These are phyloP conservation scores for Brassica juncea DNA, from an alignment of 345 rosid genomes.

Conservation along the genomic window DNA sequence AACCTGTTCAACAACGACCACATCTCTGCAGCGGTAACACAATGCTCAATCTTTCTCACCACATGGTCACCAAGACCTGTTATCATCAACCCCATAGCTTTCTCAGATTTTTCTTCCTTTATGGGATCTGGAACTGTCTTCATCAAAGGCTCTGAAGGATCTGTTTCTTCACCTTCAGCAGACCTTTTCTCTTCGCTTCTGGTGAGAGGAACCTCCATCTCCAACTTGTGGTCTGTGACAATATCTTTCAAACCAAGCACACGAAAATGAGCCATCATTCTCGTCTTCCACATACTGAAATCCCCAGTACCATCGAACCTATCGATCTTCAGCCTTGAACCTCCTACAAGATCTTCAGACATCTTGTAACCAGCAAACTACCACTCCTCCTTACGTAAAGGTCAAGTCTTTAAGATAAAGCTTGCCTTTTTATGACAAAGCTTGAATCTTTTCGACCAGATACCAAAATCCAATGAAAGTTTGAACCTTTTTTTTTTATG, in stretches of 20 bases:
- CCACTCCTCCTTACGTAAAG: too few relatives aligned
- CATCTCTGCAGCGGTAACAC: too few relatives aligned
- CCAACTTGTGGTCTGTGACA: neutral
- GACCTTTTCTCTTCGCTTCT: neutral
- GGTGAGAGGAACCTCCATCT: neutral
- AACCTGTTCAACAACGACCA: too few relatives aligned
- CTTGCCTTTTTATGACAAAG: neutral
- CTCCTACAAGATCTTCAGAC: neutral
- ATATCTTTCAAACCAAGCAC: neutral
- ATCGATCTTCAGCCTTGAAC: neutral
- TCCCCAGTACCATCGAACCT: neutral
- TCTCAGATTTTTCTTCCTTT: neutral
- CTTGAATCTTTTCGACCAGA: neutral
- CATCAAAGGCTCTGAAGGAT: neutral
- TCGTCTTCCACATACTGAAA: too few relatives aligned
- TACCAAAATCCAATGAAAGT: neutral
- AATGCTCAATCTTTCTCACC: too few relatives aligned
- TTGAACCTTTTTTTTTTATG: neutral
- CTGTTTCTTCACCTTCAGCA: neutral
- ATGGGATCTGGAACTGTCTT: neutral
- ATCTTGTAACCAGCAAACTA: too few relatives aligned
- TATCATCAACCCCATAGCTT: too few relatives aligned
- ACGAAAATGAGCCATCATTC: neutral
- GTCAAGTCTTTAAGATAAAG: neutral
- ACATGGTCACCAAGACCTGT: too few relatives aligned